These are phyloP conservation scores for Acidiella bohemica DNA, from an alignment of 495 filamentous ascomycete genomes.

Conservation along the genomic window DNA sequence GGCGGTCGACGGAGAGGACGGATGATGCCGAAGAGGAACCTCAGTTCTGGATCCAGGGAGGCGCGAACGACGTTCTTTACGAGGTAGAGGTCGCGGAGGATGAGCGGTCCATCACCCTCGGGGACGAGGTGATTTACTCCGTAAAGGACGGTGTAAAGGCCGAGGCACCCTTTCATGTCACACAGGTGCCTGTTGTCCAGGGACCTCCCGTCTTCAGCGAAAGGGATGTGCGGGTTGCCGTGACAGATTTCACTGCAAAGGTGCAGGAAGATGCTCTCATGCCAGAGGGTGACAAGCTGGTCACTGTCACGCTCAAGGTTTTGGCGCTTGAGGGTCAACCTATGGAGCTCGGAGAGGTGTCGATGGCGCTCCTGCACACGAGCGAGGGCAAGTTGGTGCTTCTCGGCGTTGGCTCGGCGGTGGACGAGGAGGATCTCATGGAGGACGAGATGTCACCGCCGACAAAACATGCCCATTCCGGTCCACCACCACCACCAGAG, in stretches of 20 bases:
- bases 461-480: background rate
- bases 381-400: slow-evolving; percentile 10
- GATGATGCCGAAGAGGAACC: slow-evolving; percentile 1
- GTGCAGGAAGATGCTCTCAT: too few species aligned
- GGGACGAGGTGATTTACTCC: slow-evolving; percentile 6
- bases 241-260: background rate
- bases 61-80: slow-evolving; percentile 8
- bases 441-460: background rate
- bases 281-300: slow-evolving; percentile 3
- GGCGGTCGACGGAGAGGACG: too few species aligned
- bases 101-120: slow-evolving; percentile 4
- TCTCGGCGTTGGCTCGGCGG: background rate
- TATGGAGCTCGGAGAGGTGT: slow-evolving; percentile 1
- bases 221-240: background rate
- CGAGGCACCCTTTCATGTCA: background rate
- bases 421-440: background rate
- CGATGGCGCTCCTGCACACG: slow-evolving; percentile 6
- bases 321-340: slow-evolving; percentile 2
- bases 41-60: slow-evolving; percentile 8
- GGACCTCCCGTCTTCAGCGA: background rate
- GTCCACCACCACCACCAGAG: background rate
- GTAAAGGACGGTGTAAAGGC: background rate
- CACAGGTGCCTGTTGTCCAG: slow-evolving; percentile 1
- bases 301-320: slow-evolving; percentile 1
- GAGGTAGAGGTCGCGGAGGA: slow-evolving; percentile 12